These are phyloP conservation scores for Mucor piriformis DNA, from an alignment of 371 early-diverging fungal genomes.

Conservation along the genomic window DNA sequence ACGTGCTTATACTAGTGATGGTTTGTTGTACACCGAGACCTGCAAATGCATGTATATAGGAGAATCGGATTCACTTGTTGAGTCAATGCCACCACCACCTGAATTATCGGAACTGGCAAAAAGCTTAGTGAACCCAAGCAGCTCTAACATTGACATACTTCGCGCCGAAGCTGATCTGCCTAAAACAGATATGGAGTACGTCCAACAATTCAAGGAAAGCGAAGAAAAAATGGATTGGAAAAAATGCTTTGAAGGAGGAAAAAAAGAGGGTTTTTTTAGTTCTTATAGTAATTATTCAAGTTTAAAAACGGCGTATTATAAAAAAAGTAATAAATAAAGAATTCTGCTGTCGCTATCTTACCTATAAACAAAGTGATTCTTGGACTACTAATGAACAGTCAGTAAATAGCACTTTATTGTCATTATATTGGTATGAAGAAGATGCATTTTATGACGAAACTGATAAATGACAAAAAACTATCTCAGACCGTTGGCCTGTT, in stretches of 20 bases:
- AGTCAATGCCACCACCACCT: conserved; percentile 18
- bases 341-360: neutral
- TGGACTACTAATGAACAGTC: neutral
- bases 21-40: conserved; percentile 18
- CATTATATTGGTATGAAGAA: neutral
- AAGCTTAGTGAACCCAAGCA: conserved; percentile 10
- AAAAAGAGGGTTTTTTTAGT: conserved; percentile 18
- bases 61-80: conserved; percentile 20
- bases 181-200: conserved; percentile 21
- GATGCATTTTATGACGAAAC: neutral
- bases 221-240: conserved; percentile 19
- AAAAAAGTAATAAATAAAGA: conserved; percentile 10
- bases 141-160: conserved; percentile 19
- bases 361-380: conserved; percentile 2
- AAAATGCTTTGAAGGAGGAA: conserved; percentile 18
- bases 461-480: neutral
- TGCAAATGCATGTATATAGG: conserved; percentile 19
- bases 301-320: conserved; percentile 13
- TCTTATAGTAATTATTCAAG: conserved; percentile 17
- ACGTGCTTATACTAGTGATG: conserved; percentile 25
- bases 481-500: neutral
- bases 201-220: conserved; percentile 19
- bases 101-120: conserved; percentile 17
- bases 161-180: conserved; percentile 20
- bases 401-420: neutral